A percentile compares a stretch with the other conserved stretches of the same genome.
These are phyloP conservation scores for Acer campestre DNA, from an alignment of 345 rosid genomes.

Conservation along the genomic window DNA sequence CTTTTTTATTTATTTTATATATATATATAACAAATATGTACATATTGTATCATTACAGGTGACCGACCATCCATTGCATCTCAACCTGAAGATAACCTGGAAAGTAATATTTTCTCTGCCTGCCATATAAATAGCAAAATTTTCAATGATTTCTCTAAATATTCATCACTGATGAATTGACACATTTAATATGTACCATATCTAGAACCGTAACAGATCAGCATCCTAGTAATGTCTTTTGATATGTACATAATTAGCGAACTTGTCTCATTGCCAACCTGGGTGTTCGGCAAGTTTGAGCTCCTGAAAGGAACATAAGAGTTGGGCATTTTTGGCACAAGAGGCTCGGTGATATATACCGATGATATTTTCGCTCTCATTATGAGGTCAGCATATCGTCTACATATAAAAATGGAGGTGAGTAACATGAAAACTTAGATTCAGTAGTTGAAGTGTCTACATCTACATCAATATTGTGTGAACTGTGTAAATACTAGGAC, in stretches of 20 bases:
- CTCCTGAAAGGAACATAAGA: not conserved
- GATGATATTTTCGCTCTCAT: not conserved
- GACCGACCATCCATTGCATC: not conserved
- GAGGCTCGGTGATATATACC: not conserved
- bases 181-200: not conserved
- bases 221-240: not conserved
- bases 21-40: not conserved
- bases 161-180: not conserved
- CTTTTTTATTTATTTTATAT: not conserved
- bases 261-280: not conserved
- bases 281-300: conserved; percentile 3
- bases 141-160: not conserved
- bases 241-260: not conserved
- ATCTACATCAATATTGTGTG: conserved; percentile 15
- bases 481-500: conserved; percentile 18
- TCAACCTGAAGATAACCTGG: not conserved
- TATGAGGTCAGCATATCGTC: conserved; percentile 17
- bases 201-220: not conserved
- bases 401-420: not conserved
- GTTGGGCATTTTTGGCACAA: not conserved
- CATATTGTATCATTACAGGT: conserved; percentile 4
- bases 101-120: not conserved
- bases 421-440: not conserved
- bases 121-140: not conserved
- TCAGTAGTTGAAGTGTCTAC: conserved; percentile 17